These are phyloP conservation scores for Ophiocytium majus DNA, from an alignment of 352 stramenopile species.

Conservation along the genomic window DNA sequence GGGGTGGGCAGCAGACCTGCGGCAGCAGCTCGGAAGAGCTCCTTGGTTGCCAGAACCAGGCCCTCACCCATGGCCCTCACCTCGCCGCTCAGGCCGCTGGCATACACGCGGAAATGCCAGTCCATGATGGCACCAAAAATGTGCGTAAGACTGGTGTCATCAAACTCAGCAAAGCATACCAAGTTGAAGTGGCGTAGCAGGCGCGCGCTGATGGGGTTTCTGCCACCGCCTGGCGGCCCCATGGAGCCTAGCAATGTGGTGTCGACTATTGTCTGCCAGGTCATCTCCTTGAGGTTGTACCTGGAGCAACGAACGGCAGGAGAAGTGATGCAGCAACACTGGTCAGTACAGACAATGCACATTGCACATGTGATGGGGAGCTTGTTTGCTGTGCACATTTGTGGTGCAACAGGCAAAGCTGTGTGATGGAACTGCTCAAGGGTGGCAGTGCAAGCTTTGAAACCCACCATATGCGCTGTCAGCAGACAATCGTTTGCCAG, in stretches of 20 bases:
- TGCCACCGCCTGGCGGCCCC: constrained; percentile 79
- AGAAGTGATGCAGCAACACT: no score
- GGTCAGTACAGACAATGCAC: no score
- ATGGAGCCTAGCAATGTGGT: constrained; percentile 82
- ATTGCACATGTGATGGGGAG: no score
- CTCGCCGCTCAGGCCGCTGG: constrained; percentile 7
- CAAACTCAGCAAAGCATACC: constrained; percentile 86
- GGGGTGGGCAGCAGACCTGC: constrained; percentile 80
- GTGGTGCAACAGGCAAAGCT: no score
- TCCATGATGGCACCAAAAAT: constrained; percentile 82
- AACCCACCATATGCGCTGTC: no score
- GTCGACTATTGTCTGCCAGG: constrained; percentile 82
- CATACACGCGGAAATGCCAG: constrained; percentile 22
- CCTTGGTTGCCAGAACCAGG: constrained; percentile 81
- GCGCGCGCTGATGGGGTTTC: constrained; percentile 82
- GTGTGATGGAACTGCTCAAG: no score
- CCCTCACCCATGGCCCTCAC: constrained; percentile 23
- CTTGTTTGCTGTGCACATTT: no score
- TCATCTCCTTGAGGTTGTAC: constrained; percentile 89
- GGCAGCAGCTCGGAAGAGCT: constrained; percentile 80
- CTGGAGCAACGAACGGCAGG: no score
- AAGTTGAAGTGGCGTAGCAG: constrained; percentile 86
- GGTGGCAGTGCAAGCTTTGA: no score
- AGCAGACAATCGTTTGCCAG: no score
- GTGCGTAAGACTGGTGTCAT: constrained; percentile 80